phyloP scores from a whole-genome alignment of 805 yeast genomes.

The Candida xiaguanensis region DNA sequence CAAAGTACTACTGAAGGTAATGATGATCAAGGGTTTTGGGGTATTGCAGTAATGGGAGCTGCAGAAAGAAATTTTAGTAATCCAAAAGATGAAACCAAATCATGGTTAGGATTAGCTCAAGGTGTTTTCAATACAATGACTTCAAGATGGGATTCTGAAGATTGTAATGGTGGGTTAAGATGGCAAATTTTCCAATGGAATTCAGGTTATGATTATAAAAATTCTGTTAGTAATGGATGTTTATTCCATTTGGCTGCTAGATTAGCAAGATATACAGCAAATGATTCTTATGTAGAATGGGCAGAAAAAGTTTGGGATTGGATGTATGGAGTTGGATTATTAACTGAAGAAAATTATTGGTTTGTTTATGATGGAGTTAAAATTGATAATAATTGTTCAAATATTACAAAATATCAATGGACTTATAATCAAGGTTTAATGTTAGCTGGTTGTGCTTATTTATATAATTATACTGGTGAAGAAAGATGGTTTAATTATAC shows the following conservation, averaged over 20 bases:
- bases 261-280: constrained; percentile 39
- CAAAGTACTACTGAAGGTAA: constrained; percentile 94
- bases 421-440: constrained; percentile 81
- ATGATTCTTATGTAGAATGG: constrained; percentile 37
- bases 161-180: constrained; percentile 42
- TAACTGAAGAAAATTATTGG: constrained; percentile 43
- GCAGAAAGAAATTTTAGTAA: constrained; percentile 83
- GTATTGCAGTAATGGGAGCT: constrained; percentile 86
- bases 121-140: constrained; percentile 45
- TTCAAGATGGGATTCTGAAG: constrained; percentile 38
- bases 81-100: constrained; percentile 30
- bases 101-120: constrained; percentile 40
- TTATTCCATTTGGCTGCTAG: constrained; percentile 44
- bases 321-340: constrained; percentile 40
- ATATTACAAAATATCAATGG: constrained; percentile 66
- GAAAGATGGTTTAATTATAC: constrained; percentile 65
- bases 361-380: constrained; percentile 75
- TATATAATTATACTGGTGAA: constrained; percentile 70
- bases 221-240: constrained; percentile 43
- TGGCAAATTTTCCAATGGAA: constrained; percentile 51
- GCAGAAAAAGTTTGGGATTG: constrained; percentile 44
- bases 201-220: constrained; percentile 43
- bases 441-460: constrained; percentile 74
- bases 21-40: constrained; percentile 98
- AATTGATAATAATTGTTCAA: constrained; percentile 56